Evolutionary conservation across 1,284 basidiomycete species (phyloP), one percentile per base, ranked within the genome.

Genomic region (Cutaneotrichosporon mucoides): DNA sequence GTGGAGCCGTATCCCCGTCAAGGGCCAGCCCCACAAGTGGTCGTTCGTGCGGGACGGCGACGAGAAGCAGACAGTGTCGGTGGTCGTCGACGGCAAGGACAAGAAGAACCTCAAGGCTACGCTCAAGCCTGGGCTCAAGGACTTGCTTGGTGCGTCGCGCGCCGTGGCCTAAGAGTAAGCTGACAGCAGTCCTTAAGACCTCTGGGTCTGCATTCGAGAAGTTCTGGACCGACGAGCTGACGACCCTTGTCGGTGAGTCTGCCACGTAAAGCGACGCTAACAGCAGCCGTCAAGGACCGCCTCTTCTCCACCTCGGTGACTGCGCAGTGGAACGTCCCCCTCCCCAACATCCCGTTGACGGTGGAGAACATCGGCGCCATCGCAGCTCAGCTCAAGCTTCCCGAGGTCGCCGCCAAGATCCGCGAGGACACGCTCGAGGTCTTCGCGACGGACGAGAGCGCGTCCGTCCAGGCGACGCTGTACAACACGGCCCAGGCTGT

Each of bases 401-500:
- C 80, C 10, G 59, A 61, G n/a, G 76, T 82, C n/a, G 80, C 84
- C 3, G 74, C 73, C 9, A 81, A 82, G 6, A 88, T 87, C 50
- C 83, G 86, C 59, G 77, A 79, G 46, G 82, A 85, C 15, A 94
- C 92, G 7, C 79, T 97, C 36, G 86, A 90, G 63, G 80, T 87
- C 2, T 98, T 97, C 73, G 90, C 92, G 2, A 79, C 81, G 35
- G 91, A 97, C 68, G 87, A 93, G 72, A 92, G 90, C 70, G 92
- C 90, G 6, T 89, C 87, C 68, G 94, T 98, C 6, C 92, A 95
- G 86, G 92, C 92, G 11, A 95, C 92, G 48, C 81, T 94, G 59
- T 96, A 88, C 84, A 89, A 88, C 77, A 96, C 96, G 85, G 89
- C 84, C 1, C 84, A 88, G 66, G 82, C 82, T 6, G 83, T 96